A percentile compares a stretch with the other conserved stretches of the same genome.
Conservation (phyloP, 2,329 filamentous ascomycete species). For the Aciculosporium take region DNA sequence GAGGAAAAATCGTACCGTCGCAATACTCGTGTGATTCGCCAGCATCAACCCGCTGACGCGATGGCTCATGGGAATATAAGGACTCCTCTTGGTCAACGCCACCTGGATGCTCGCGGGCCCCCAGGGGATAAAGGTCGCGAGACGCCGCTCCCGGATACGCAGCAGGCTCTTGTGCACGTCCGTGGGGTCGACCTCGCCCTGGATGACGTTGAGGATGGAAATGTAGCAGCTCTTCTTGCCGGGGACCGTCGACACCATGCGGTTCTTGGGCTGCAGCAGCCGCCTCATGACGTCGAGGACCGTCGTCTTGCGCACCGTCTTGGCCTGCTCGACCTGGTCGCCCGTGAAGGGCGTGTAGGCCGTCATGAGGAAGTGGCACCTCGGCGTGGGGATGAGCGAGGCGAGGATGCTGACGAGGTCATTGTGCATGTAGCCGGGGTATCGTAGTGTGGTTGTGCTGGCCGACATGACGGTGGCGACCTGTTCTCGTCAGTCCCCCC, state of each 20-base stretch:
- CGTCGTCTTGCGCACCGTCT: conserved; percentile 95
- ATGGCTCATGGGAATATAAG: conserved; percentile 87
- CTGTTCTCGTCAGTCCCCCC: conserved; percentile 24
- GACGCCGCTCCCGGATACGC: conserved; percentile 81
- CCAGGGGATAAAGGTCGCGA: conserved; percentile 97
- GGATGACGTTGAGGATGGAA: conserved; percentile 96
- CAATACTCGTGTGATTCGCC: conserved; percentile 94
- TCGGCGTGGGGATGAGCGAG: conserved; percentile 86
- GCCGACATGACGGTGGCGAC: conserved; percentile 97
- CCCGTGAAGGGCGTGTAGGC: conserved; percentile 96
- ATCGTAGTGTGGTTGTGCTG: conserved; percentile 87
- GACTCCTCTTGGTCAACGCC: conserved; percentile 88
- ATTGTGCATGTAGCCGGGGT: conserved; percentile 99
- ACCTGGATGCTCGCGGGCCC: conserved; percentile 96
- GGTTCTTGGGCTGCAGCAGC: conserved; percentile 91
- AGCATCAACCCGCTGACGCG: conserved; percentile 94
- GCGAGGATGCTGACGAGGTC: conserved; percentile 95
- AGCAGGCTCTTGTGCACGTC: conserved; percentile 97
- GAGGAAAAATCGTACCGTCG: conserved; percentile 45
- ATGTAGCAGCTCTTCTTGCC: conserved; percentile 98
- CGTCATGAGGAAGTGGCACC: conserved; percentile 97
- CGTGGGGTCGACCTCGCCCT: conserved; percentile 94
- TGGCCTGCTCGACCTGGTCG: conserved; percentile 90
- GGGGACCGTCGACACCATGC: conserved; percentile 94
- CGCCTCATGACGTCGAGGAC: conserved; percentile 96